phyloP scores from a whole-genome alignment of 805 yeast species.

The Pichia rugopelliculosa region DNA sequence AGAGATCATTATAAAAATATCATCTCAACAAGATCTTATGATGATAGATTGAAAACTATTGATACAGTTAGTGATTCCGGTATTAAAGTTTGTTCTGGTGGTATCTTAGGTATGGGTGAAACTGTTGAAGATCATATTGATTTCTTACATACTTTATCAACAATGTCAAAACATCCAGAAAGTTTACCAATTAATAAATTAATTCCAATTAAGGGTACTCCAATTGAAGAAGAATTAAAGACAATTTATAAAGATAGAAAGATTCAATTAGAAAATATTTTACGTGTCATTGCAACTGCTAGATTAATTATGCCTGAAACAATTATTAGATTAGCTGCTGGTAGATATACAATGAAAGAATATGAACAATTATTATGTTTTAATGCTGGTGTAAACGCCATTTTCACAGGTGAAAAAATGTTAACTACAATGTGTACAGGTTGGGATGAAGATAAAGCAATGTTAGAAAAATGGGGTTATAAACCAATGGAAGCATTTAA shows the following conservation, averaged over 20 bases:
- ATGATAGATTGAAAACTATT: slow-evolving; percentile 64
- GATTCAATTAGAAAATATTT: slow-evolving; percentile 51
- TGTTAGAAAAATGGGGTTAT: slow-evolving; percentile 63
- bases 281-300: slow-evolving; percentile 71
- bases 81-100: slow-evolving; percentile 68
- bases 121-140: slow-evolving; percentile 64
- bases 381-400: slow-evolving; percentile 73
- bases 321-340: slow-evolving; percentile 72
- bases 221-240: slow-evolving; percentile 50
- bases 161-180: slow-evolving; percentile 69
- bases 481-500: slow-evolving; percentile 17
- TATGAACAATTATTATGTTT: slow-evolving; percentile 68
- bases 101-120: slow-evolving; percentile 74
- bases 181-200: slow-evolving; percentile 73
- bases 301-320: slow-evolving; percentile 66
- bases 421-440: slow-evolving; percentile 76
- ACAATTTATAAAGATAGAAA: slow-evolving; percentile 31
- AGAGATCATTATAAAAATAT: slow-evolving; percentile 70
- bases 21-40: slow-evolving; percentile 61
- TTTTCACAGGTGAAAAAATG: slow-evolving; percentile 77
- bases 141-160: slow-evolving; percentile 58
- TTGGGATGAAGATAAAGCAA: slow-evolving; percentile 71
- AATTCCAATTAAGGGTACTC: slow-evolving; percentile 76
- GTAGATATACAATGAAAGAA: slow-evolving; percentile 75
- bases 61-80: slow-evolving; percentile 53